Evolutionary conservation across 202 grass and related monocot genomes (phyloP).

Genomic region (Carex sylvatica): DNA sequence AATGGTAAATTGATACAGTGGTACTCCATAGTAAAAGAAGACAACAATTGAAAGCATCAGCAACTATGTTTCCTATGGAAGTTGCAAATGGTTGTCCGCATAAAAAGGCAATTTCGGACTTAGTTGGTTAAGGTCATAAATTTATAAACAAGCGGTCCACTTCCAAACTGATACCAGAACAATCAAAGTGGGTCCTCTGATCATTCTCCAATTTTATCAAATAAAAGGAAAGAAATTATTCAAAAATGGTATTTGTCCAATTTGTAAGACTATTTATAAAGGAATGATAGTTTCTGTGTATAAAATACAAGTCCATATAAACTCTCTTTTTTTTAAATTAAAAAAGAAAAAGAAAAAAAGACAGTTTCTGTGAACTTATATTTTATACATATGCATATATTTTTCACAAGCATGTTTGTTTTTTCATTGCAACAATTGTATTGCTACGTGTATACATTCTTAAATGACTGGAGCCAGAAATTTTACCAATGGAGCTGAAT

Average conservation of each 20-base stretch:
- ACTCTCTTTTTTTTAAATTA: no score
- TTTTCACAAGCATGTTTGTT: background rate
- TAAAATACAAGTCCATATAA: no score
- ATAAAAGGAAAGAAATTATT: background rate
- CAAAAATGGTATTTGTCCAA: background rate
- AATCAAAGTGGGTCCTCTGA: background rate
- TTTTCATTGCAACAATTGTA: background rate
- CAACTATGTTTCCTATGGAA: background rate
- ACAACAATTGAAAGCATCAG: background rate
- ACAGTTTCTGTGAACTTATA: background rate
- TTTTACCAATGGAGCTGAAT: background rate
- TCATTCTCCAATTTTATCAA: background rate
- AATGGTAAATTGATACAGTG: background rate
- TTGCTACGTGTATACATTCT: background rate
- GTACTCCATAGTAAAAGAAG: background rate
- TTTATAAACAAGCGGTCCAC: background rate
- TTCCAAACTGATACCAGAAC: background rate
- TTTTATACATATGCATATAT: background rate
- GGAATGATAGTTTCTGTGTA: background rate
- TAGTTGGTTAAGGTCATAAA: background rate
- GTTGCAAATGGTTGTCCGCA: background rate
- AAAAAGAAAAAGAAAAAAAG: no score
- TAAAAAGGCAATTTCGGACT: background rate
- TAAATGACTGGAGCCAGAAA: background rate
- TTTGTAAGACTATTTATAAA: background rate